phyloP scores from a whole-genome alignment of 257 asterid species.

The Capsicum pubescens region DNA sequence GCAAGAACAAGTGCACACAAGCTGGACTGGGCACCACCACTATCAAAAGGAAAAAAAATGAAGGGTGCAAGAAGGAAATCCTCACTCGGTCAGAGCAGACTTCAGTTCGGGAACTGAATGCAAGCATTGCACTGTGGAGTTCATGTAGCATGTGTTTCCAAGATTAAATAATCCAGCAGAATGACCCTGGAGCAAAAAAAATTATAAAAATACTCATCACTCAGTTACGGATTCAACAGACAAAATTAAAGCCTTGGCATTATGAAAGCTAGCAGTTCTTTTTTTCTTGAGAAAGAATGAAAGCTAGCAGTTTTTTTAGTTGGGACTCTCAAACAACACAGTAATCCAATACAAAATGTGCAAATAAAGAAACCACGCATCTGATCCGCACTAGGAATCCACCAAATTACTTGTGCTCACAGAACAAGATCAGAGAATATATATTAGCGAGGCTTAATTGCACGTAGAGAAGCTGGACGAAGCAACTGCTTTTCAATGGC shows the following conservation, averaged over 20 bases:
- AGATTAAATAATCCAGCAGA: slow-evolving; percentile 93
- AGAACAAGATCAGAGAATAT: slow-evolving; percentile 3
- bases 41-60: background rate
- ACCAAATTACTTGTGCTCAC: slow-evolving; percentile 1
- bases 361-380: background rate
- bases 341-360: background rate
- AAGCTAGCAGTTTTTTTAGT: background rate
- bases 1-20: background rate
- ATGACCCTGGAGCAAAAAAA: slow-evolving; percentile 71
- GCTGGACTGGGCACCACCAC: background rate
- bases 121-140: slow-evolving; percentile 94
- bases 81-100: slow-evolving; percentile 80
- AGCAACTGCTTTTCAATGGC: background rate
- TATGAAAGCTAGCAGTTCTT: slow-evolving; percentile 13
- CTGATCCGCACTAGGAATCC: background rate
- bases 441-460: slow-evolving; percentile 9
- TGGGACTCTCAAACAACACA: slow-evolving; percentile 1
- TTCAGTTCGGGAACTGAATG: slow-evolving; percentile 96
- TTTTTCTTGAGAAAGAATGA: background rate
- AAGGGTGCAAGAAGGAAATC: slow-evolving; percentile 33
- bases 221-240: slow-evolving; percentile 1
- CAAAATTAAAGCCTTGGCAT: background rate
- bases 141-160: slow-evolving; percentile 98
- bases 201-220: background rate
- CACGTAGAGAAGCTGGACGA: background rate